Base-by-base conservation (phyloP, 1,284 basidiomycete genomes). In the Thelephora terrestris region DNA sequence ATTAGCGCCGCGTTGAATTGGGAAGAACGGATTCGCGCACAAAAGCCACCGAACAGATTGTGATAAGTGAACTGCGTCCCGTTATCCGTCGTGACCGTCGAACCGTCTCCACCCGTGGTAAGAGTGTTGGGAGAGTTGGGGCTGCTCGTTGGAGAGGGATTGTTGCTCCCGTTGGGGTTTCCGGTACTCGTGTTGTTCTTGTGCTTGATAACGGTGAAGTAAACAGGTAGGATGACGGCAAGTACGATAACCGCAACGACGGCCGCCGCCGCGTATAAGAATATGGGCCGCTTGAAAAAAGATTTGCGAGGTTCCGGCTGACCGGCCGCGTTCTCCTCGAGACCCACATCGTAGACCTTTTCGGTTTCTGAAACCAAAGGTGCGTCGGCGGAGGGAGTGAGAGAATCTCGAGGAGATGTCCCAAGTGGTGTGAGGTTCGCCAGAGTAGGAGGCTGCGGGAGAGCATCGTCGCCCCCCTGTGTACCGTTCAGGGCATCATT, bases 11-110 rank as follows among this genome's bases (percentile, higher is more conserved):
- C n/a, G 25, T 27, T 38, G 17, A 42, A 36, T 45, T 23, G 16
- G 32, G 43, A 36, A 36, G 27, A 10, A 5, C 50, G 53, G 27
- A 43, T 38, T 43, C 39, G 57, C 64, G 53, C 63, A 55, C 89
- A 93, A 58, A 66, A 70, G 12, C 88, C 88, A 49, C 87, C 88
- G 60, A 87, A 87, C 18, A 73, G 58, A 67, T 93, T 93, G 45
- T 62, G 64, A 63, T 92, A 93, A 0, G 71, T 79, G 64, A 89
- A 85, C 20, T 75, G 82, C 9, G 76, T 69, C n/a, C 87, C 88
- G 61, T 90, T 79, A 10, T 82, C 79, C 51, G 79, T 74, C 1
- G 73, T 78, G 36, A 93, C 70, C n/a, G 66, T 64, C 20, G 78
- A 79, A 20, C 89, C 81, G 55, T 79, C 70, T 10, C 73, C 73